Evolutionary conservation across 2,329 filamentous ascomycete genomes (phyloP).

Genomic region (Colletotrichum sp.): DNA sequence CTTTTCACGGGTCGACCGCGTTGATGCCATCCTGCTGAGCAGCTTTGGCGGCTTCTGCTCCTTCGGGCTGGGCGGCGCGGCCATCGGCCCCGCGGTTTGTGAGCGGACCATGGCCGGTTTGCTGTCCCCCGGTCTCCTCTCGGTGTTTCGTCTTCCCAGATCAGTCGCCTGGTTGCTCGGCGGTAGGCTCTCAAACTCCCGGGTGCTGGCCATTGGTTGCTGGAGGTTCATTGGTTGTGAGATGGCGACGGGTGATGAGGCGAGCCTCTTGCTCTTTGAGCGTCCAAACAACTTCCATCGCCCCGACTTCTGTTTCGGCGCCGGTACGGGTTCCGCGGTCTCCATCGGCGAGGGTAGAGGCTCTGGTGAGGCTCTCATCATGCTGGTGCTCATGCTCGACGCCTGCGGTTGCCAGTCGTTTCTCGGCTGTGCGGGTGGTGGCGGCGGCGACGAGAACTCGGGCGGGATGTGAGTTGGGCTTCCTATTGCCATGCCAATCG

Average conservation of each 20-base stretch:
- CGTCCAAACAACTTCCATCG: constrained; percentile 65
- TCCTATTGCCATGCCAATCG: constrained; percentile 77
- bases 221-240: constrained; percentile 15
- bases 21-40: constrained; percentile 22
- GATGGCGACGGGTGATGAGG: constrained; percentile 15
- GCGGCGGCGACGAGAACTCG: constrained; percentile 21
- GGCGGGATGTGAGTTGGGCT: constrained; percentile 61
- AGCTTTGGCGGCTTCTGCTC: constrained; percentile 22
- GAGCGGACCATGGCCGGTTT: constrained; percentile 49
- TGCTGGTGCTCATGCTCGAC: constrained; percentile 13
- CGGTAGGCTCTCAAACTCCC: not conserved
- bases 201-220: not conserved
- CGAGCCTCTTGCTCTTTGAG: constrained; percentile 38
- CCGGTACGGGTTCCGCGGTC: not conserved
- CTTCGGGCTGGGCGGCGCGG: not conserved
- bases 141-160: constrained; percentile 42
- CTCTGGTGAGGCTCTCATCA: constrained; percentile 13
- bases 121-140: constrained; percentile 39
- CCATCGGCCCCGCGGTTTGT: constrained; percentile 40
- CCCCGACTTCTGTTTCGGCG: constrained; percentile 53
- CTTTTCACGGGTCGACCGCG: constrained; percentile 14
- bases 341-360: not conserved
- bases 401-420: constrained; percentile 32
- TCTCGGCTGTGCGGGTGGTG: not conserved
- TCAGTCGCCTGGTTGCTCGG: constrained; percentile 1